A percentile compares a stretch with the other conserved stretches of the same genome.
Evolutionary conservation across 192 early-diverging fungal species (phyloP).

Genomic region (Backusella psychrophila): DNA sequence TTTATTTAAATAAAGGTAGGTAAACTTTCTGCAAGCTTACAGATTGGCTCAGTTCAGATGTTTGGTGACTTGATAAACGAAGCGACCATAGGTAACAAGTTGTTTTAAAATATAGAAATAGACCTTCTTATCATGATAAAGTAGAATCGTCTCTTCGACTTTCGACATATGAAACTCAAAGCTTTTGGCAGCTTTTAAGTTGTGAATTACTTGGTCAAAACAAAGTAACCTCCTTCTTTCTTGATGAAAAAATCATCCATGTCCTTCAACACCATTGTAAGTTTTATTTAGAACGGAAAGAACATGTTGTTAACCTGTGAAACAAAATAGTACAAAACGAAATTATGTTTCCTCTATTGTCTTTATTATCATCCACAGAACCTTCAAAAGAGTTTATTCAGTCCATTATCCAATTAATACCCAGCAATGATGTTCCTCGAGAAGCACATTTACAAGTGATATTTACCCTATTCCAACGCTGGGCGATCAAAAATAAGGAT

Average conservation of each 20-base stretch:
- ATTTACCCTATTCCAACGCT: background rate
- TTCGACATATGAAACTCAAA: background rate
- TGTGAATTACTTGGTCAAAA: conserved; percentile 3
- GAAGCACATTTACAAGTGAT: background rate
- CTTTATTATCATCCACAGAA: background rate
- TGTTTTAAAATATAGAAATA: background rate
- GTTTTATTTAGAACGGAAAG: background rate
- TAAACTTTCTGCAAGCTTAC: conserved; percentile 1
- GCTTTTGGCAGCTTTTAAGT: conserved; percentile 10
- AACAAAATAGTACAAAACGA: conserved; percentile 11
- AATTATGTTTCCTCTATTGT: background rate
- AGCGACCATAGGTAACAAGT: background rate
- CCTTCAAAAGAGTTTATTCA: conserved; percentile 7
- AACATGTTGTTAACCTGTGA: background rate
- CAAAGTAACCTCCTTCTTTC: background rate
- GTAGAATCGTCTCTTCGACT: background rate
- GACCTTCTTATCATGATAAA: background rate
- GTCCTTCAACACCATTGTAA: conserved; percentile 9
- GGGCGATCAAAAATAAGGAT: background rate
- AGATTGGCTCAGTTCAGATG: conserved; percentile 1
- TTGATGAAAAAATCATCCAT: background rate
- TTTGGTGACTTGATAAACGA: conserved; percentile 15
- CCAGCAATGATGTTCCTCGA: background rate
- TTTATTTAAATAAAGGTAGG: background rate
- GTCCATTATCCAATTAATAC: conserved; percentile 4